These are phyloP conservation scores for Talaromyces rugulosus DNA, from an alignment of 2,329 filamentous ascomycete species.

Conservation along the genomic window DNA sequence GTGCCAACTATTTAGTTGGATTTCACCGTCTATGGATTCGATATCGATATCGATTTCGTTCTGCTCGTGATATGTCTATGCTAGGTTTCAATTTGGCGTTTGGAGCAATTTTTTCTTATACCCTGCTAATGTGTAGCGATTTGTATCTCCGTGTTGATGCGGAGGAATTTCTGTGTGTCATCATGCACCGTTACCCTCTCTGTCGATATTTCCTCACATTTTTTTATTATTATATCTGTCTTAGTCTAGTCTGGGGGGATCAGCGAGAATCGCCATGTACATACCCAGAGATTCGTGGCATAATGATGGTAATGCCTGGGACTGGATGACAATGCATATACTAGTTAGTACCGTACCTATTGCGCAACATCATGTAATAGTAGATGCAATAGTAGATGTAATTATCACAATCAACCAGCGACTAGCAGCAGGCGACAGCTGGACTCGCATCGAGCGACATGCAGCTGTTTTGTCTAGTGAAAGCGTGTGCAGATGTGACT, in stretches of 20 bases:
- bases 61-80: background rate
- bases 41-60: background rate
- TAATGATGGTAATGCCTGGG: slow-evolving; percentile 14
- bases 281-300: slow-evolving; percentile 10
- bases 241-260: background rate
- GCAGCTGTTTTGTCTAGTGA: background rate
- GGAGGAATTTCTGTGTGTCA: slow-evolving; percentile 4
- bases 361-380: background rate
- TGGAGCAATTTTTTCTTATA: slow-evolving; percentile 4
- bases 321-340: slow-evolving; percentile 1
- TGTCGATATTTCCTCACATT: slow-evolving; percentile 10
- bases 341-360: background rate
- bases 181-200: slow-evolving; percentile 1
- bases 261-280: slow-evolving; percentile 8
- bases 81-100: background rate
- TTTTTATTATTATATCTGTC: background rate
- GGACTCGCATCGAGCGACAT: background rate
- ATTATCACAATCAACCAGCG: background rate
- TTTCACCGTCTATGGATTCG: background rate
- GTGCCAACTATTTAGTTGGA: slow-evolving; percentile 29
- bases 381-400: background rate
- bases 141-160: slow-evolving; percentile 4
- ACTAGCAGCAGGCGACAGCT: too few relatives aligned
- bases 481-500: background rate
- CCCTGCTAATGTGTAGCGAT: slow-evolving; percentile 14